Percentiles rank a stretch among this genome's conserved stretches.
These are phyloP conservation scores for Malassezia arunalokei DNA, from an alignment of 1,284 basidiomycete species.

Conservation along the genomic window DNA sequence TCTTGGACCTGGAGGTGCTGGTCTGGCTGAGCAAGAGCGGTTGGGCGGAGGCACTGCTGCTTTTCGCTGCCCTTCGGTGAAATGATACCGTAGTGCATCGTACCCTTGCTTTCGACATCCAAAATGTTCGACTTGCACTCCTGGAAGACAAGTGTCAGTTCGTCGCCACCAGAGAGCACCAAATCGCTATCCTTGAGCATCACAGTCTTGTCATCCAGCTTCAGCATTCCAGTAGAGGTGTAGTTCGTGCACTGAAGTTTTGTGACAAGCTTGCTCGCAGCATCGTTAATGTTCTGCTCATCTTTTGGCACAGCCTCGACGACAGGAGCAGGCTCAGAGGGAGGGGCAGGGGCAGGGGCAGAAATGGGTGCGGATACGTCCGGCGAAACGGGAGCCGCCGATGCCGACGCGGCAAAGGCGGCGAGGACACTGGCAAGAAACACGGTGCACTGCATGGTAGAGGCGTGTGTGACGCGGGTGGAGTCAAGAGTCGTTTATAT, in stretches of 20 bases:
- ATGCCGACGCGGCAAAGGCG: not conserved
- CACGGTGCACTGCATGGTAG: not conserved
- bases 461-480: too few relatives aligned
- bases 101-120: not conserved
- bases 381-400: not conserved
- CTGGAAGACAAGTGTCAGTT: not conserved
- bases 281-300: not conserved
- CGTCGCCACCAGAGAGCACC: not conserved
- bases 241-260: constrained; percentile 9
- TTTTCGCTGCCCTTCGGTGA: not conserved
- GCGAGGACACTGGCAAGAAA: not conserved
- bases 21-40: constrained; percentile 1
- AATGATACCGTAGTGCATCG: constrained; percentile 12
- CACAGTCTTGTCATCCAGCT: not conserved
- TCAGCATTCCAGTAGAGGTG: not conserved
- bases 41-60: constrained; percentile 1
- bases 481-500: too few relatives aligned
- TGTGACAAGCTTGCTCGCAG: constrained; percentile 7
- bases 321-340: not conserved
- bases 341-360: constrained; percentile 1
- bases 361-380: not conserved
- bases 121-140: constrained; percentile 11
- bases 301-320: not conserved
- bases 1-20: not conserved
- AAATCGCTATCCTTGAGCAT: constrained; percentile 1